Evolutionary conservation across 805 yeast species (phyloP), one percentile per base, ranked within the genome.

Genomic region (Suhomyces sp.): DNA sequence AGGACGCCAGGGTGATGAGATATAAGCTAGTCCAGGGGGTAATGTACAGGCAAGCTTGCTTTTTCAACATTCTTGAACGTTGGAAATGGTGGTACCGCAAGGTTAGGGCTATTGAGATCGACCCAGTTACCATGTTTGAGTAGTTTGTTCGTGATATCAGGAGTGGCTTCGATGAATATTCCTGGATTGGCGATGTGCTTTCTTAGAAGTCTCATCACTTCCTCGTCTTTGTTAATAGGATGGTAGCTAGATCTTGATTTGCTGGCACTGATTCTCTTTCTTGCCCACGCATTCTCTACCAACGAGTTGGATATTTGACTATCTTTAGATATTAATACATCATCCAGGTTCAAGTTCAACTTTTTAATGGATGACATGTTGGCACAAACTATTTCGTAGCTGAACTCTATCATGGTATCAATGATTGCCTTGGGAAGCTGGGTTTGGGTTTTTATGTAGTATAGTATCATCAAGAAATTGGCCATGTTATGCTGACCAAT

Each of bases 11-110:
- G 83, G 86, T 41, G 54, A 49, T 7, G 51, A 49, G 27, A 27
- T 49, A 35, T 49, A 35, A 15, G 15, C 19, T 55, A 59, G 35
- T 57, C 57, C n/a, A 56, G 47, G 9, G 71, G 71, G 56, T 78
- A 80, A 35, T 71, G 74, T 1, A 81, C 70, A 10, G 80, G 71
- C 19, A 72, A 69, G 50, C 72, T 72, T 5, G 88, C 87, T 63
- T 82, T 84, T 57, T 87, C 92, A 7, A 85, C 83, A 61, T 84
- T 83, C 56, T 77, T 81, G 64, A 85, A 85, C 4, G 76, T 71
- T 1, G 92, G 93, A 22, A 84, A 60, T 2, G 65, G 57, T 0
- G 74, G 74, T 1, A 64, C 59, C 17, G 49, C 54, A 13, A 66
- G 46, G n/a, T 59, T 55, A 4, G 57, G 50, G 5, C 57, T 54